Base-by-base conservation (phyloP, 2,329 filamentous ascomycete genomes). In the Stemphylium beticola region DNA sequence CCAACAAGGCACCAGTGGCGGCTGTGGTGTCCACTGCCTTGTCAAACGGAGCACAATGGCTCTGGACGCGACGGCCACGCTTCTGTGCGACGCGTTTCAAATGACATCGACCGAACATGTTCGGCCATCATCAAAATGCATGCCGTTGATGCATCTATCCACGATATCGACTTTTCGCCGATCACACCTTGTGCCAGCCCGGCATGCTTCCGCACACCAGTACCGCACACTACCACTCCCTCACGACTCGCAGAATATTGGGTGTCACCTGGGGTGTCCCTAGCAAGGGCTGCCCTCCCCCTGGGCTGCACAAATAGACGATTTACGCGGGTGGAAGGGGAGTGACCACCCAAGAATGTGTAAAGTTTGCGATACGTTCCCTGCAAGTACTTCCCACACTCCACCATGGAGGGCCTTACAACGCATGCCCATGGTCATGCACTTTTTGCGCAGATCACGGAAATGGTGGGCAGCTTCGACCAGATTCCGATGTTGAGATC, bases 1-100 rank as follows among this genome's bases (percentile, higher is more conserved):
- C 71, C 72, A 73, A 51, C 71, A 64, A 68, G 64, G 43, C 49
- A 66, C 53, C 8, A 65, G 66, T 74, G 72, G 71, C 71, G 72
- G 65, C 65, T 68, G 66, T 55, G 39, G 68, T 73, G 65, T 42
- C 59, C 65, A 57, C 44, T 55, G 49, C 45, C 45, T 58, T 67
- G 60, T 65, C 62, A 62, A 62, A 60, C 57, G 45, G 47, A 49
- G 32, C 53, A 45, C 53, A 55, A 61, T 52, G 43, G 24, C 34
- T 41, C 40, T 38, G 29, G 36, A 14, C 14, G 37, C 37, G 24
- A 44, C 55, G 42, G 39, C 52, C 48, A 54, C 33, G 45, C 39
- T 39, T 26, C 32, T 37, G 60, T 59, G 49, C 40, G 24, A 55
- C 58, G n/a, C 43, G 41, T 45, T 38, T 48, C 58, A 44, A 42